Evolutionary conservation across 306 rosid species (phyloP).

Genomic region (Abrus precatorius): DNA sequence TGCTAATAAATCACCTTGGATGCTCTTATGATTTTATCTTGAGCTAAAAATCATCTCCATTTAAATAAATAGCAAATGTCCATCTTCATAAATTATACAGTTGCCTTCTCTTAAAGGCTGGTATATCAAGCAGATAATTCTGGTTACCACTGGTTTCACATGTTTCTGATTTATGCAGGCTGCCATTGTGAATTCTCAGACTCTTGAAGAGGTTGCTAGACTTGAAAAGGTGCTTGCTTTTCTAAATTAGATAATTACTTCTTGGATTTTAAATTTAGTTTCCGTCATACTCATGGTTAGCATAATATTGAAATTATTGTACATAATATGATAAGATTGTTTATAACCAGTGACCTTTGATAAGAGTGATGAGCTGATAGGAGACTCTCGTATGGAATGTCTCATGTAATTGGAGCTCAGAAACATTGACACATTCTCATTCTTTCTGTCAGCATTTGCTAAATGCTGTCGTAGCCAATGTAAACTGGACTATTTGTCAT

Average conservation of each 20-base stretch:
- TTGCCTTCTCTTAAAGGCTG: conserved; percentile 5
- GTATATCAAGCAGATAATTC: conserved; percentile 16
- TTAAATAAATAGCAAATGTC: background rate
- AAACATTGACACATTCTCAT: conserved; percentile 26
- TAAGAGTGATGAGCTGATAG: background rate
- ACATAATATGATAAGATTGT: conserved; percentile 7
- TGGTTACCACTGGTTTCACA: conserved; percentile 33
- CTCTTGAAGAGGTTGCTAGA: conserved; percentile 99
- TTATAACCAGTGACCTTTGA: background rate
- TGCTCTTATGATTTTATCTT: background rate
- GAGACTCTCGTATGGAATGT: conserved; percentile 18
- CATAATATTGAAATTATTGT: conserved; percentile 27
- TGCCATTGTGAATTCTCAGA: conserved; percentile 96
- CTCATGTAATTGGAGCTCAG: conserved; percentile 3
- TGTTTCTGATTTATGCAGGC: conserved; percentile 69
- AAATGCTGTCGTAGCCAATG: background rate
- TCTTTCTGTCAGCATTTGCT: conserved; percentile 11
- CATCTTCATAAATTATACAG: conserved; percentile 4
- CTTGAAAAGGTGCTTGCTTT: conserved; percentile 85
- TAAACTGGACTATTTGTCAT: conserved; percentile 22
- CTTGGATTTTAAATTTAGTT: background rate
- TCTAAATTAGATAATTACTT: conserved; percentile 16
- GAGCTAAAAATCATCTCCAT: background rate
- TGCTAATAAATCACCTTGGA: too few relatives aligned
- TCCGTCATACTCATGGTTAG: conserved; percentile 10